These are phyloP conservation scores for Naganishia vaughanmartiniae DNA, from an alignment of 768 basidiomycete genomes.

Conservation along the genomic window DNA sequence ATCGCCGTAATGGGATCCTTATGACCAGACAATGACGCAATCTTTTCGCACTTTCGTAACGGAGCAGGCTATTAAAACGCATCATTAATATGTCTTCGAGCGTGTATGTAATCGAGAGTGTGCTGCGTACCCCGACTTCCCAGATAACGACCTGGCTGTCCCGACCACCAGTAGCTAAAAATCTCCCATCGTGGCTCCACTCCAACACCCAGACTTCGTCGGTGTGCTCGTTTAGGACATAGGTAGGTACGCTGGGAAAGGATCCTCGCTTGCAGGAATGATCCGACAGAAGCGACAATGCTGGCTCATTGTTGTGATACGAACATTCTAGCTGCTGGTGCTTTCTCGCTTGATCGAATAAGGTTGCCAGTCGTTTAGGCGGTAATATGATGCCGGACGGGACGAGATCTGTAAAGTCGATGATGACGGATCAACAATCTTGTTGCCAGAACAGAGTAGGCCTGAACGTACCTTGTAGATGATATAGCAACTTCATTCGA, in stretches of 20 bases:
- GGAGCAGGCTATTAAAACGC: slow-evolving; percentile 53
- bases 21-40: slow-evolving; percentile 64
- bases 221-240: slow-evolving; percentile 76
- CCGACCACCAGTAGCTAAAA: slow-evolving; percentile 81
- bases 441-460: background rate
- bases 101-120: slow-evolving; percentile 54
- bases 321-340: slow-evolving; percentile 77
- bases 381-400: slow-evolving; percentile 91
- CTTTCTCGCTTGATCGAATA: slow-evolving; percentile 78
- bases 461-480: slow-evolving; percentile 69
- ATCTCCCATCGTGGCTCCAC: slow-evolving; percentile 86
- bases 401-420: slow-evolving; percentile 66
- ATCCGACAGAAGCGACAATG: slow-evolving; percentile 82
- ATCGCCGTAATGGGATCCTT: slow-evolving; percentile 72
- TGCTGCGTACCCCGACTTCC: slow-evolving; percentile 56
- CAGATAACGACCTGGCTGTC: slow-evolving; percentile 88
- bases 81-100: slow-evolving; percentile 27
- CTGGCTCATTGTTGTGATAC: slow-evolving; percentile 69
- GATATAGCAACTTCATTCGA: slow-evolving; percentile 68
- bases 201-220: slow-evolving; percentile 95
- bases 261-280: slow-evolving; percentile 72
- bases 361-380: slow-evolving; percentile 74
- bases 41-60: slow-evolving; percentile 60
- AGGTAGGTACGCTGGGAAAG: slow-evolving; percentile 83
- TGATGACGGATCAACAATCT: background rate